These are phyloP conservation scores for Diaporthe caulivora DNA, from an alignment of 2,329 filamentous ascomycete species.

Conservation along the genomic window DNA sequence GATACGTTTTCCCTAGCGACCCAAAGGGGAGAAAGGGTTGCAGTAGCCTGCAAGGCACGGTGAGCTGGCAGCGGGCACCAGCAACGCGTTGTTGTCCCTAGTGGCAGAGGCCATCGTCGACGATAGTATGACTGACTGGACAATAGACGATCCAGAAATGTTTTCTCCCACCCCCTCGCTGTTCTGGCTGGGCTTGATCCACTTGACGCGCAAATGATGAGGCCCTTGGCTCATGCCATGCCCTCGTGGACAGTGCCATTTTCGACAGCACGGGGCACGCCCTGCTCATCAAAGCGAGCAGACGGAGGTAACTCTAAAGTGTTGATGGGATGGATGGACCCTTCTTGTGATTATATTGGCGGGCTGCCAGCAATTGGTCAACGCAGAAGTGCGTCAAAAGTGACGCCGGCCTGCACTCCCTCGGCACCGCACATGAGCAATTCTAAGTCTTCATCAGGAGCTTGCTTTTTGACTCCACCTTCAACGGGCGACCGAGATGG, in stretches of 20 bases:
- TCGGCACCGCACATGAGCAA: not conserved
- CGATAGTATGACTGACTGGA: not conserved
- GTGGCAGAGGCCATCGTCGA: slow-evolving; percentile 24
- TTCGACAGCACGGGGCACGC: not conserved
- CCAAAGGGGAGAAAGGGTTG: slow-evolving; percentile 24
- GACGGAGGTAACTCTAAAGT: slow-evolving; percentile 12
- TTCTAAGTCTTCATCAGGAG: slow-evolving; percentile 2
- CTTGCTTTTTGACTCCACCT: slow-evolving; percentile 25
- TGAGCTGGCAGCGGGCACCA: slow-evolving; percentile 32
- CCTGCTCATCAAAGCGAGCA: slow-evolving; percentile 18
- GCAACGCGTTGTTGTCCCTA: not conserved
- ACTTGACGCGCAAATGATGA: slow-evolving; percentile 21
- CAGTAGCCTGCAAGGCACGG: slow-evolving; percentile 34
- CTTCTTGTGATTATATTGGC: slow-evolving; percentile 23
- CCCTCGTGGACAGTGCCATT: not conserved
- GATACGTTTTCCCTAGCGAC: slow-evolving; percentile 17
- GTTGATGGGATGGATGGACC: not conserved
- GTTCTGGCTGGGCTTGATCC: not conserved
- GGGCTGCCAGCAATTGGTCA: slow-evolving; percentile 17
- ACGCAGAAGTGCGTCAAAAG: not conserved
- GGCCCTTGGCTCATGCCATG: not conserved
- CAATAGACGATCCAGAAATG: not conserved
- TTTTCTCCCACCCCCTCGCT: not conserved
- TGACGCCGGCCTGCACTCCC: not conserved
- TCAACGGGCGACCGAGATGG: slow-evolving; percentile 20